Evolutionary conservation across 108 stramenopile species (phyloP).

Genomic region (Seminavis robusta): DNA sequence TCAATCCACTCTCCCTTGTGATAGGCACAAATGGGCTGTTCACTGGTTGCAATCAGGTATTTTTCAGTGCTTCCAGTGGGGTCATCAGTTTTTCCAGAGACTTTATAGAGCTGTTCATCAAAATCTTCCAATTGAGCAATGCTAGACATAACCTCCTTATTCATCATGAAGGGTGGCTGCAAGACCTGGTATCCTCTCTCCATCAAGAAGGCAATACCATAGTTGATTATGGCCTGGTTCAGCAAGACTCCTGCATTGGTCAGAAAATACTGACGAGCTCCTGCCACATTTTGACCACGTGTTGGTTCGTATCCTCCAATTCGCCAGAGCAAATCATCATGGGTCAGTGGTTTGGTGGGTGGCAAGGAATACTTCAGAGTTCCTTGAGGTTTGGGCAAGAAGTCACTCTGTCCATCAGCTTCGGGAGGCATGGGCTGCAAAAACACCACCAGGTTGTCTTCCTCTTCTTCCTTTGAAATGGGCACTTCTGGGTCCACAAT

Average conservation of each 20-base stretch:
- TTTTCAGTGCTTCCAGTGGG: constrained; percentile 86
- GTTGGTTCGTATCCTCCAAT: constrained; percentile 99
- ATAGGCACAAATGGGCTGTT: constrained; percentile 99
- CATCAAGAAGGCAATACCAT: constrained; percentile 92
- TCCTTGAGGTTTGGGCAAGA: constrained; percentile 59
- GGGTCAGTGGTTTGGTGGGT: constrained; percentile 80
- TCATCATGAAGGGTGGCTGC: constrained; percentile 99
- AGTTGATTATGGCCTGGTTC: constrained; percentile 99
- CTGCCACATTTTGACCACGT: constrained; percentile 91
- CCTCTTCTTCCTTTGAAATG: constrained; percentile 90
- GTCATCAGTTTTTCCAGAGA: constrained; percentile 92
- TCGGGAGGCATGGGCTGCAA: constrained; percentile 77
- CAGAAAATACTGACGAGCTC: constrained; percentile 98
- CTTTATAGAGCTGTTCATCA: constrained; percentile 99
- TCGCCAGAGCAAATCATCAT: constrained; percentile 96
- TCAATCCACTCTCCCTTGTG: constrained; percentile 97
- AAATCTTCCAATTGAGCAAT: constrained; percentile 99
- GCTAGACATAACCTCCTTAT: constrained; percentile 99
- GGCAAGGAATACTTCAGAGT: constrained; percentile 71
- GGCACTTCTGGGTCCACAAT: constrained; percentile 96
- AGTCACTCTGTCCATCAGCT: constrained; percentile 36
- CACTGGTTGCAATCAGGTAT: constrained; percentile 99
- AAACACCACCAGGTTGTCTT: constrained; percentile 86
- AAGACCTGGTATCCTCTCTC: constrained; percentile 90
- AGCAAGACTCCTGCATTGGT: constrained; percentile 95